Base-by-base conservation (phyloP, 2,329 filamentous ascomycete genomes). In the Fusarium dimerum region DNA sequence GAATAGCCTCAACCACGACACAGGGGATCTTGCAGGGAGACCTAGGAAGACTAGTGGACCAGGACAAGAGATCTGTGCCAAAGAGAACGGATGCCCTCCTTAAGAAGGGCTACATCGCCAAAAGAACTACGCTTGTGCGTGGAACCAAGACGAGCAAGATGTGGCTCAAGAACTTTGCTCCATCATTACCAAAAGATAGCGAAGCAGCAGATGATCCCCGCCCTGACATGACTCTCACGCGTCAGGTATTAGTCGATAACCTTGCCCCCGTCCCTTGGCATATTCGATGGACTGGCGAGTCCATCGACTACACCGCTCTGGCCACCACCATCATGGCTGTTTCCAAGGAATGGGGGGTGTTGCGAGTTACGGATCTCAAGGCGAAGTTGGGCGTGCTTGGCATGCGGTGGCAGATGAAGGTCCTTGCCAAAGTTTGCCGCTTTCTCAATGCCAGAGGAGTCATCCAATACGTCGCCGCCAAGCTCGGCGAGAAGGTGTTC, bases 31-130 rank as follows among this genome's bases (percentile, higher is more conserved):
- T 85, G 13, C 84, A 87, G 67, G 81, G 80, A 40, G 82, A 86
- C 52, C 73, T 86, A 20, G 79, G 80, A 15, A 76, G 78, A 17
- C 69, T 84, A 1, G 81, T 82, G 12, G 76, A 78, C 18, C 84
- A 86, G 64, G 84, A 86, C 66, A 86, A 86, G 63, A 78, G 83
- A 46, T 86, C 83, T 2, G 76, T 86, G 2, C 83, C 84, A 3
- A 83, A 81, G 51, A 74, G 84, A 34, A 87, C 84, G 0, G 82
- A 85, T 56, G 76, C 77, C 3, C 73, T 87, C 1, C 76, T 80
- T 5, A 75, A 76, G 56, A 85, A 86, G 62, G 83, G 83, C 15
- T 86, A 86, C 56, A 81, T 85, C 44, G 78, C 78, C 46, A 87
- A 87, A 66, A 76, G 83, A 40, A 81, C 82, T 5, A 79, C 82